phyloP scores from a whole-genome alignment of 164 flowering plant species.

The Umbilicus rupestris region DNA sequence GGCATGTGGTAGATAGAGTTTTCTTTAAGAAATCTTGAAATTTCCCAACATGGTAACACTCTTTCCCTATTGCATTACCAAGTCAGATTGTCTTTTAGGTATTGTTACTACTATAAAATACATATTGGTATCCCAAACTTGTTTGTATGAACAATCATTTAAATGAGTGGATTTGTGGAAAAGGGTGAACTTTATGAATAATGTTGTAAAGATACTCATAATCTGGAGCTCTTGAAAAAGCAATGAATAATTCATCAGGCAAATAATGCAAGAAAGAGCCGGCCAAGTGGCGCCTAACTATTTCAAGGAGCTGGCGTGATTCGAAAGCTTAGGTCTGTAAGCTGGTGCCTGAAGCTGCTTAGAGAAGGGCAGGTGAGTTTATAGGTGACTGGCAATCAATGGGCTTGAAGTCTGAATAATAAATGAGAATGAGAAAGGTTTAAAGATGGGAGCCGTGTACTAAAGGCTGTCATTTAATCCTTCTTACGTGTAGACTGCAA shows the following conservation, averaged over 20 bases:
- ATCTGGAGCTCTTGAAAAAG: neutral
- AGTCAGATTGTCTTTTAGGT: neutral
- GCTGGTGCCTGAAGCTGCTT: neutral
- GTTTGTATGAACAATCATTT: neutral
- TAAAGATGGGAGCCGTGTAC: neutral
- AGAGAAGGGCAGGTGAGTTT: constrained; percentile 1
- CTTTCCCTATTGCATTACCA: neutral
- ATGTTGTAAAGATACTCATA: neutral
- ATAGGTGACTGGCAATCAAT: neutral
- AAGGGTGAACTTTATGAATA: neutral
- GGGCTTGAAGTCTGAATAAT: neutral
- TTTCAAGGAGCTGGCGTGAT: neutral
- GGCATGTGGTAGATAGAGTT: neutral
- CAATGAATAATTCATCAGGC: neutral
- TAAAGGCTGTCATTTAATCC: neutral
- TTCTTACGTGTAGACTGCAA: neutral
- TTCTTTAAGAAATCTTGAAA: neutral
- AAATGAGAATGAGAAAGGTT: neutral
- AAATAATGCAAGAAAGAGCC: neutral
- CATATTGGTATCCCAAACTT: neutral
- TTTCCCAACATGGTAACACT: neutral
- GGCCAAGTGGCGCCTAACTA: neutral
- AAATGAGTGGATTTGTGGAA: neutral
- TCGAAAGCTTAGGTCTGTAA: neutral
- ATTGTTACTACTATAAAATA: neutral